These are phyloP conservation scores for Apiotrichum sp. DNA, from an alignment of 1,284 basidiomycete genomes.

Conservation along the genomic window DNA sequence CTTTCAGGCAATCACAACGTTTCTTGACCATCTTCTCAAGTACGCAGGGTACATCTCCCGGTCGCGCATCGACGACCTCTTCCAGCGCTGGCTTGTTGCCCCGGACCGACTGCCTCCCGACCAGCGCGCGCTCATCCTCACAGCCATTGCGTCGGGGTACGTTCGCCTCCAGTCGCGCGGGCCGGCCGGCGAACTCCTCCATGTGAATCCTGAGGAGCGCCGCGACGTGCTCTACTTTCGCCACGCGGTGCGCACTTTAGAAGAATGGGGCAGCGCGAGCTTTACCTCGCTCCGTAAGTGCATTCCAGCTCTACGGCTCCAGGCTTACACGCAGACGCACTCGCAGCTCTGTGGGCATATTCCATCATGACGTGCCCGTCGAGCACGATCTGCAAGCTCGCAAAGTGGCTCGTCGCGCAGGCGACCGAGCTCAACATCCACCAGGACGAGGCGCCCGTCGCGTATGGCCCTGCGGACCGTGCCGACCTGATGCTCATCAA, in stretches of 20 bases:
- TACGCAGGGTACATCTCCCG: constrained; percentile 11
- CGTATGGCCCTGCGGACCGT: constrained; percentile 12
- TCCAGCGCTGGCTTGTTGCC: constrained; percentile 8
- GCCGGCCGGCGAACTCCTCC: background rate
- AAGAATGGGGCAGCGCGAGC: constrained; percentile 11
- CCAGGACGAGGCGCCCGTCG: constrained; percentile 5
- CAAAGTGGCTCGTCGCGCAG: constrained; percentile 15
- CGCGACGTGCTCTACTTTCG: constrained; percentile 11
- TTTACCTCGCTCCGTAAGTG: constrained; percentile 17
- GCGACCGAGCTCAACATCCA: constrained; percentile 14
- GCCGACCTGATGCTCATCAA: constrained; percentile 17
- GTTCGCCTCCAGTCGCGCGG: constrained; percentile 6
- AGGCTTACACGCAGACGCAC: constrained; percentile 10
- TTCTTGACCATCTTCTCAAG: constrained; percentile 7
- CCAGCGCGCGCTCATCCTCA: constrained; percentile 8
- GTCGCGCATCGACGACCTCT: constrained; percentile 5
- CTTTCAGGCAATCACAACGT: constrained; percentile 7
- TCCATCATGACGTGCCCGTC: constrained; percentile 8
- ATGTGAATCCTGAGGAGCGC: constrained; percentile 1
- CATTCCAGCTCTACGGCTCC: too few relatives aligned
- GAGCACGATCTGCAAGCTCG: constrained; percentile 4
- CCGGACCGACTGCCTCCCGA: constrained; percentile 9
- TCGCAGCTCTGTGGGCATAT: constrained; percentile 11
- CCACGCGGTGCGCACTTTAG: constrained; percentile 6
- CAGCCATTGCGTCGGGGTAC: constrained; percentile 9